These are phyloP conservation scores for Biscogniauxia sp. DNA, from an alignment of 2,329 filamentous ascomycete species.

Conservation along the genomic window DNA sequence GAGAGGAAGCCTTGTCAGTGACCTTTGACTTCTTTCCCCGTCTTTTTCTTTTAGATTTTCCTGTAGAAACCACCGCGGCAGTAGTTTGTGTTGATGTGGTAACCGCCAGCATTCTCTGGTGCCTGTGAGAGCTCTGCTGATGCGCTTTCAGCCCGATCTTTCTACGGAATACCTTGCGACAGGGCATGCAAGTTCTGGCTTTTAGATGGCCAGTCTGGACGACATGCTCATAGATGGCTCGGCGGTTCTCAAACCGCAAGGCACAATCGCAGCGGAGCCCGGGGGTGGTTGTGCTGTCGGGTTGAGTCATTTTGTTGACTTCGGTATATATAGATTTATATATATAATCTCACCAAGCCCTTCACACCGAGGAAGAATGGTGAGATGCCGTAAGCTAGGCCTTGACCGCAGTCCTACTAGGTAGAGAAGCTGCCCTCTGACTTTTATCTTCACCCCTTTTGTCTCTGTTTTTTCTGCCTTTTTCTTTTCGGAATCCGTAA, in stretches of 20 bases:
- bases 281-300: not conserved
- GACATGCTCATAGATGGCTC: slow-evolving; percentile 7
- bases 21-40: no score
- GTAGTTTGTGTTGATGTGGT: not conserved
- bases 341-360: not conserved
- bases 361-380: not conserved
- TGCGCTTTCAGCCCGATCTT: slow-evolving; percentile 6
- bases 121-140: slow-evolving; percentile 6
- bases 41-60: not conserved
- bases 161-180: slow-evolving; percentile 4
- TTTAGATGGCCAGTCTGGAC: slow-evolving; percentile 16
- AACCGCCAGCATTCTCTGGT: slow-evolving; percentile 2
- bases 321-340: not conserved
- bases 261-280: slow-evolving; percentile 13
- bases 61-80: not conserved
- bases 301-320: slow-evolving; percentile 6
- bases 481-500: no score
- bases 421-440: no score
- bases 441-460: no score
- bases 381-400: not conserved
- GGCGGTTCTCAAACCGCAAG: slow-evolving; percentile 1
- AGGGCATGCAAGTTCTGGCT: slow-evolving; percentile 9
- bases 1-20: no score
- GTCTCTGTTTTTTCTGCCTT: no score
- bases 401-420: no score